phyloP scores from a whole-genome alignment of 805 yeast species.

The Spencermartinsiella europaea region DNA sequence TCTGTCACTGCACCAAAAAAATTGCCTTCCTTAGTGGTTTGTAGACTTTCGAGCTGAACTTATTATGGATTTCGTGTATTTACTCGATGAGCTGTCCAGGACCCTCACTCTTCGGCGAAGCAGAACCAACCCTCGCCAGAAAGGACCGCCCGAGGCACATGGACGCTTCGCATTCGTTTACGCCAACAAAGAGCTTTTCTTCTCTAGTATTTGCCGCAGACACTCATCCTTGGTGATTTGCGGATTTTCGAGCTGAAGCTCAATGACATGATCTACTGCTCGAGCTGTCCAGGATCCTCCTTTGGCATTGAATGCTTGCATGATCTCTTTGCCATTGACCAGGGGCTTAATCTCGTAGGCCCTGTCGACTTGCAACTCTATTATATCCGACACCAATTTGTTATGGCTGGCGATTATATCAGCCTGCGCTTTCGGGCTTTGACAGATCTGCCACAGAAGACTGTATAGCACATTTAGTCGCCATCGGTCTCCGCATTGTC shows the following conservation, averaged over 20 bases:
- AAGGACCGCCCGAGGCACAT: no score
- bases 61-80: no score
- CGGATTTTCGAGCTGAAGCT: slow-evolving; percentile 80
- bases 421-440: slow-evolving; percentile 34
- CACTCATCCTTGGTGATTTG: slow-evolving; percentile 48
- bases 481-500: slow-evolving; percentile 51
- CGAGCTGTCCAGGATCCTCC: slow-evolving; percentile 86
- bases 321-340: slow-evolving; percentile 61
- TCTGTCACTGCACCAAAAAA: no score
- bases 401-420: slow-evolving; percentile 19
- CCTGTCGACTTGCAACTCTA: slow-evolving; percentile 34
- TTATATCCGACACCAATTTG: slow-evolving; percentile 28
- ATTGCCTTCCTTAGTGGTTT: not conserved
- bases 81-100: no score
- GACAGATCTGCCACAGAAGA: slow-evolving; percentile 24
- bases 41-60: not conserved
- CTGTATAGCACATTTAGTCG: slow-evolving; percentile 37
- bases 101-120: no score
- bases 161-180: not conserved
- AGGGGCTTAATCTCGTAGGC: slow-evolving; percentile 55
- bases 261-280: slow-evolving; percentile 49
- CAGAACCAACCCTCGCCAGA: no score
- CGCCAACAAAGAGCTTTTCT: slow-evolving; percentile 8
- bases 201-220: slow-evolving; percentile 32
- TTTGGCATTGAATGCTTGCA: slow-evolving; percentile 44